A percentile compares a stretch with the other conserved stretches of the same genome.
Evolutionary conservation across 768 basidiomycete genomes (phyloP).

Genomic region (Collybia nuda): DNA sequence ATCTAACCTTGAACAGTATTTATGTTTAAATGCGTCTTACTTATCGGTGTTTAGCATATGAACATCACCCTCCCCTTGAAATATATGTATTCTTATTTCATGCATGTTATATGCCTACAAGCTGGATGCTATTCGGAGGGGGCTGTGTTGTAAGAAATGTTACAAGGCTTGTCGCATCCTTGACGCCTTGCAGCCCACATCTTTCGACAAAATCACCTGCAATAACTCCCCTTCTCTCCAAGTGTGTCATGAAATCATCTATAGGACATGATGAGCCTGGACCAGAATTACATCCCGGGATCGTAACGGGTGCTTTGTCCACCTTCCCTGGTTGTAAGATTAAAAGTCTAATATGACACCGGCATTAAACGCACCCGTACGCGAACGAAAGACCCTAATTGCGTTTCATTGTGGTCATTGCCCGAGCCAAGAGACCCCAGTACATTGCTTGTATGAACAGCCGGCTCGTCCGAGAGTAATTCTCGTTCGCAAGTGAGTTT

Average conservation of each 20-base stretch:
- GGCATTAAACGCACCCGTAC: constrained; percentile 25
- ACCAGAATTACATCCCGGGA: constrained; percentile 38
- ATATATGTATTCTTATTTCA: background rate
- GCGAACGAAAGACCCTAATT: constrained; percentile 27
- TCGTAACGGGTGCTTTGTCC: constrained; percentile 38
- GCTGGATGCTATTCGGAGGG: constrained; percentile 4
- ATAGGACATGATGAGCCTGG: constrained; percentile 39
- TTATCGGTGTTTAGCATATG: background rate
- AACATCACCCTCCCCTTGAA: background rate
- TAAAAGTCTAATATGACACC: background rate
- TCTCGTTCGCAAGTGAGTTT: constrained; percentile 30
- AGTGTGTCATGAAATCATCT: constrained; percentile 27
- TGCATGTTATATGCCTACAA: constrained; percentile 3
- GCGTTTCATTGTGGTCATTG: no score
- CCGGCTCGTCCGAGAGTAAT: background rate
- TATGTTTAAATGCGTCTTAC: background rate
- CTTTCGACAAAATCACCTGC: constrained; percentile 36
- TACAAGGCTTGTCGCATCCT: constrained; percentile 21
- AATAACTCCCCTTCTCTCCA: constrained; percentile 21
- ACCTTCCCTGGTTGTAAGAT: background rate
- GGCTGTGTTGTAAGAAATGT: constrained; percentile 21
- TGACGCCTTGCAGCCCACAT: constrained; percentile 30
- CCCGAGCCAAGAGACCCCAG: no score
- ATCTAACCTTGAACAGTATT: background rate
- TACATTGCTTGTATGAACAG: constrained; percentile 15